Conservation (phyloP, 2,329 filamentous ascomycete genomes). For the Hypoxylon sp. region DNA sequence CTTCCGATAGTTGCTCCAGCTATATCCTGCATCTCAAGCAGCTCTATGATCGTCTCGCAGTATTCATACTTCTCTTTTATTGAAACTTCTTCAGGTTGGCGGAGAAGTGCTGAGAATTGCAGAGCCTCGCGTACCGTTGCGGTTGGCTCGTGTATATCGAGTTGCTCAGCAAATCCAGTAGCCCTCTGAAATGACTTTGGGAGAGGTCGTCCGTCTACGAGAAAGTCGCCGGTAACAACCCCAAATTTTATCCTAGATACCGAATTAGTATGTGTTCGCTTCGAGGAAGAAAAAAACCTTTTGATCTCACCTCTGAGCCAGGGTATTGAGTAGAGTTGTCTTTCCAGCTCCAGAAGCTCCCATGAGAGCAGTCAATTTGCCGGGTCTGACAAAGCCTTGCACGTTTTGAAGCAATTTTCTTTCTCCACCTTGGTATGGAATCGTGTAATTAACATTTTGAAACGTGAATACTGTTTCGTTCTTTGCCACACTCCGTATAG, state of each 20-base stretch:
- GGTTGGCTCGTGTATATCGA: conserved; percentile 77
- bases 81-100: conserved; percentile 71
- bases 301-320: conserved; percentile 68
- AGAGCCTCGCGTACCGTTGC: conserved; percentile 77
- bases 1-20: conserved; percentile 75
- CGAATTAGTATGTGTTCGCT: conserved; percentile 73
- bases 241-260: conserved; percentile 79
- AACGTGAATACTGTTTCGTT: conserved; percentile 73
- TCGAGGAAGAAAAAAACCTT: conserved; percentile 48
- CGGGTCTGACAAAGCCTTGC: conserved; percentile 87
- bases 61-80: conserved; percentile 76
- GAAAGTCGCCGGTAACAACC: conserved; percentile 80
- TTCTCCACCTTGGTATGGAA: conserved; percentile 72
- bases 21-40: conserved; percentile 77
- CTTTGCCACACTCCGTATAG: conserved; percentile 67
- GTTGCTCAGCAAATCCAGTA: conserved; percentile 78
- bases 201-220: conserved; percentile 80
- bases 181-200: conserved; percentile 85
- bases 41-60: conserved; percentile 76
- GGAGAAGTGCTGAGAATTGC: conserved; percentile 74
- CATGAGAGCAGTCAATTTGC: conserved; percentile 85
- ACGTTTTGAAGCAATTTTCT: conserved; percentile 81
- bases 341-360: conserved; percentile 63
- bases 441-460: conserved; percentile 65
- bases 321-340: conserved; percentile 48